These are phyloP conservation scores for Sporothrix dimorphospora DNA, from an alignment of 2,329 filamentous ascomycete genomes.

Conservation along the genomic window DNA sequence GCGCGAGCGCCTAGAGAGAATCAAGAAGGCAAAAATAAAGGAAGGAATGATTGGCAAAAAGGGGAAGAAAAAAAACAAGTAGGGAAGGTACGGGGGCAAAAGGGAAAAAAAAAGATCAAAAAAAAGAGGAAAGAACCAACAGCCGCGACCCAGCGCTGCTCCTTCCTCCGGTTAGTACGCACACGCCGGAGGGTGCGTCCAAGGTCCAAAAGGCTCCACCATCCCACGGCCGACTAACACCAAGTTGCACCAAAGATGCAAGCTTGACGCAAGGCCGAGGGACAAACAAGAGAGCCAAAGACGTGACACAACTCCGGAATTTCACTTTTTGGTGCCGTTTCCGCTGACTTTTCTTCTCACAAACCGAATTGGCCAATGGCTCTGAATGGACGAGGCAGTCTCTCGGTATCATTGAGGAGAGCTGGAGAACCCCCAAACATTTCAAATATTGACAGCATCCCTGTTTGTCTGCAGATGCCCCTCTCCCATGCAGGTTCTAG, in stretches of 20 bases:
- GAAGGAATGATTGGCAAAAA: neutral
- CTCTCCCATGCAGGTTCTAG: slow-evolving; percentile 3
- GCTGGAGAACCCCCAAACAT: neutral
- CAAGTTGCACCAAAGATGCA: neutral
- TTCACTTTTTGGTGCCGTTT: neutral
- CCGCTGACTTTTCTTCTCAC: neutral
- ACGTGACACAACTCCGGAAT: neutral
- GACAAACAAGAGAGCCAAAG: too few species aligned
- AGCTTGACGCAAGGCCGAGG: neutral
- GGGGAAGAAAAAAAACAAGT: neutral
- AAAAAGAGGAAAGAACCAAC: slow-evolving; percentile 8
- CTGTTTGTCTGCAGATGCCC: neutral
- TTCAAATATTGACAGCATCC: neutral
- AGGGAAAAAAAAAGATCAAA: neutral
- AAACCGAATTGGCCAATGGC: neutral
- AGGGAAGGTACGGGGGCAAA: neutral
- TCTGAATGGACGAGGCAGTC: too few species aligned
- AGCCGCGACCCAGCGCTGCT: neutral
- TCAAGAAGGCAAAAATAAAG: slow-evolving; percentile 13
- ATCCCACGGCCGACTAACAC: slow-evolving; percentile 14
- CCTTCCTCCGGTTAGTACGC: neutral
- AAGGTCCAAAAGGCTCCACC: neutral
- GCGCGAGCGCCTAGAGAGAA: slow-evolving; percentile 8
- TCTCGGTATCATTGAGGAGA: neutral
- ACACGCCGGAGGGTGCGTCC: neutral